Conservation (phyloP, 2,329 filamentous ascomycete species). For the Epichloe scottii region DNA sequence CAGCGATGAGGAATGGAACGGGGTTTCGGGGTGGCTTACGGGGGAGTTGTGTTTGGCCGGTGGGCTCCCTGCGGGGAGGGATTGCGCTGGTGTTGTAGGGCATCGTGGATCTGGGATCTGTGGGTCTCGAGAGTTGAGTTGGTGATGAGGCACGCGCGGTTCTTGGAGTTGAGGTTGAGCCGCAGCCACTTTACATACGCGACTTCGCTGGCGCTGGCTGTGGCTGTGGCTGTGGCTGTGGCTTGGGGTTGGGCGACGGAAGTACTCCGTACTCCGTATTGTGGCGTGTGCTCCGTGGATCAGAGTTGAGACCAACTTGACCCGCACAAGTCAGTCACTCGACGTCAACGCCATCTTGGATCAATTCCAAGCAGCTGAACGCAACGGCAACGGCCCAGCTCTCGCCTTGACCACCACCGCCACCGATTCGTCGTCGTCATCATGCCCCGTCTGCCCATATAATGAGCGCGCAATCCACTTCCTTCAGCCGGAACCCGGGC, state of each 20-base stretch:
- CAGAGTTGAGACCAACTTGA: too few species aligned
- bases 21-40: conserved; percentile 39
- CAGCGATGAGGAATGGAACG: not conserved
- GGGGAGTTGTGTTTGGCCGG: conserved; percentile 73
- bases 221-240: too few species aligned
- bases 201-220: not conserved
- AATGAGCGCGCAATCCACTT: conserved; percentile 42
- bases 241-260: too few species aligned
- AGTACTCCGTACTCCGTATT: too few species aligned
- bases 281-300: too few species aligned
- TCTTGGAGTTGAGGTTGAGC: not conserved
- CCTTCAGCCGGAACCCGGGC: conserved; percentile 28
- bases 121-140: too few species aligned
- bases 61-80: conserved; percentile 66
- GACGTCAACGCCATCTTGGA: too few species aligned
- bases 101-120: conserved; percentile 37
- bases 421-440: conserved; percentile 8
- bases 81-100: conserved; percentile 84
- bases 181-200: not conserved
- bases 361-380: not conserved
- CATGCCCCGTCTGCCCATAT: conserved; percentile 26
- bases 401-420: not conserved
- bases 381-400: not conserved
- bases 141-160: not conserved
- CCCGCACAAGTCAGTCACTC: too few species aligned